These are phyloP conservation scores for Medicago ruthenica DNA, from an alignment of 306 rosid species.

Conservation along the genomic window DNA sequence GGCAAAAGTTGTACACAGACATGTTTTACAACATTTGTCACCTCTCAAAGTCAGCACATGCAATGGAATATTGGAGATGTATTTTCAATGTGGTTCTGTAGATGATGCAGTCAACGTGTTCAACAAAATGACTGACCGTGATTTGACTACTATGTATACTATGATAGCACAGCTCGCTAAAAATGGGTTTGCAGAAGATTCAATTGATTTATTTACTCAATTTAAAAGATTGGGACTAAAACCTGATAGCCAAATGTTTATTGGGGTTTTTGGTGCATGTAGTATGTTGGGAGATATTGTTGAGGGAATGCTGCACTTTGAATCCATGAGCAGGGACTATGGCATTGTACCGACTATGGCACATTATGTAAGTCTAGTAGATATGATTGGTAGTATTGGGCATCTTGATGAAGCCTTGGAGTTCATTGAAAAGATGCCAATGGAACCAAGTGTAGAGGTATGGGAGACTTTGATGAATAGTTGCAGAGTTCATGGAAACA, in stretches of 20 bases:
- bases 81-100: constrained; percentile 79
- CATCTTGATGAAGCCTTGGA: constrained; percentile 30
- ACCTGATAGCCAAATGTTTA: constrained; percentile 74
- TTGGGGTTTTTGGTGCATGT: constrained; percentile 72
- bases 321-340: constrained; percentile 68
- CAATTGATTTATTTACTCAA: constrained; percentile 52
- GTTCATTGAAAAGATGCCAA: constrained; percentile 53
- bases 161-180: constrained; percentile 11
- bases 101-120: constrained; percentile 65
- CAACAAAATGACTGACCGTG: constrained; percentile 45
- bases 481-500: constrained; percentile 76
- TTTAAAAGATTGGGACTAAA: constrained; percentile 65
- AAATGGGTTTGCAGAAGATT: constrained; percentile 28
- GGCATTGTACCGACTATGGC: constrained; percentile 67
- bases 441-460: constrained; percentile 61
- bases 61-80: constrained; percentile 75
- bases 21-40: constrained; percentile 49
- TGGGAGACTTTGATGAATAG: constrained; percentile 84
- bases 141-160: constrained; percentile 28
- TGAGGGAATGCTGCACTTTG: constrained; percentile 73
- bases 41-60: constrained; percentile 60
- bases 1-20: constrained; percentile 64
- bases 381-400: constrained; percentile 23
- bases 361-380: constrained; percentile 49
- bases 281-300: constrained; percentile 61